A percentile compares a stretch with the other conserved stretches of the same genome.
These are phyloP conservation scores for Cercophora samala DNA, from an alignment of 495 filamentous ascomycete genomes.

Conservation along the genomic window DNA sequence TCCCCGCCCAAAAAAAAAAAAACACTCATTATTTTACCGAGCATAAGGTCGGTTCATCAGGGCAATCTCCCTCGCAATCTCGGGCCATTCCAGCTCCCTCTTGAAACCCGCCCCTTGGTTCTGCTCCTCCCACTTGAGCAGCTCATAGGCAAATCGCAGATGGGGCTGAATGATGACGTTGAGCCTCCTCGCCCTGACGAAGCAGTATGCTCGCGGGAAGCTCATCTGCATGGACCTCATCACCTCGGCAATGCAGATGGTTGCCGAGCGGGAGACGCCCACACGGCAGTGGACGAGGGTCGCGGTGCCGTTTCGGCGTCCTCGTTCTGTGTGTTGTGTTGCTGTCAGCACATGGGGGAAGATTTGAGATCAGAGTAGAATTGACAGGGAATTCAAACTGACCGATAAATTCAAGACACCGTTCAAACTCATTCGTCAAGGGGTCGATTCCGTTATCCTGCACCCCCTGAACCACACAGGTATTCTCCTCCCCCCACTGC, in stretches of 20 bases:
- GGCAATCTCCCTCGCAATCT: constrained; percentile 84
- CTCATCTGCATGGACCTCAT: constrained; percentile 78
- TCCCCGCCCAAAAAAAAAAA: too few relatives aligned
- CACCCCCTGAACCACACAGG: constrained; percentile 75
- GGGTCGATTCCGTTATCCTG: constrained; percentile 97
- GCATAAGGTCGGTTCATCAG: constrained; percentile 95
- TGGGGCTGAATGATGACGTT: constrained; percentile 65
- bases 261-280: constrained; percentile 90
- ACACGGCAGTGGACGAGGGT: constrained; percentile 96
- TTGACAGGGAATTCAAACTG: too few relatives aligned
- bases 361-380: too few relatives aligned
- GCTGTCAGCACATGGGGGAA: neutral
- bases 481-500: constrained; percentile 67
- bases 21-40: constrained; percentile 34
- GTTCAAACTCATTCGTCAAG: constrained; percentile 78
- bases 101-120: constrained; percentile 36
- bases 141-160: constrained; percentile 60
- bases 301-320: constrained; percentile 69
- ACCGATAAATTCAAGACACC: constrained; percentile 92
- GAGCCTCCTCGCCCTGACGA: constrained; percentile 83
- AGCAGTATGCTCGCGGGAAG: constrained; percentile 93
- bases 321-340: constrained; percentile 56
- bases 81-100: constrained; percentile 87
- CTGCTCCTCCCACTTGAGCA: constrained; percentile 92
- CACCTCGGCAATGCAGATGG: constrained; percentile 97